These are phyloP conservation scores for Puya raimondii DNA, from an alignment of 176 grass and related monocot species.

Conservation along the genomic window DNA sequence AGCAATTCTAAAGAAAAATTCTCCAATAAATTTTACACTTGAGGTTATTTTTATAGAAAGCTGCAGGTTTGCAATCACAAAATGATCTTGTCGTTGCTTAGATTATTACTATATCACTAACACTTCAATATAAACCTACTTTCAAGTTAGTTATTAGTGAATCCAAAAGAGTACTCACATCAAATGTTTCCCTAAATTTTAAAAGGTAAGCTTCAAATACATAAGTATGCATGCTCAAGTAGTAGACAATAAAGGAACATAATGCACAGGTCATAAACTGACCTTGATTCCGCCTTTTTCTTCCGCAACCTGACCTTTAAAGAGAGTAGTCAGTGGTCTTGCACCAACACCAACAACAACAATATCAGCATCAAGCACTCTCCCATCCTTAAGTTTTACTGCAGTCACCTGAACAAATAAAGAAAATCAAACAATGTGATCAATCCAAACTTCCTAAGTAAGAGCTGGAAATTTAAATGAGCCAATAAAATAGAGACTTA, in stretches of 20 bases:
- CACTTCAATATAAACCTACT: neutral
- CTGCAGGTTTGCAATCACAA: neutral
- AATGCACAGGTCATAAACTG: slow-evolving; percentile 7
- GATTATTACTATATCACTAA: neutral
- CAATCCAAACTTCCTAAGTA: neutral
- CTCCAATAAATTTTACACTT: too few relatives aligned
- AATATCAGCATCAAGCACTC: slow-evolving; percentile 64
- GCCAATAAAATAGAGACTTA: slow-evolving; percentile 30
- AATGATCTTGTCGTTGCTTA: neutral
- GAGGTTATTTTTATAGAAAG: neutral
- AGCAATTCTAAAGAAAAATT: neutral
- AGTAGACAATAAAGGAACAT: slow-evolving; percentile 3
- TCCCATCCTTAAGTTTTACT: slow-evolving; percentile 83
- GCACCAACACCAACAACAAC: slow-evolving; percentile 91
- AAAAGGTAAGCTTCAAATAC: neutral
- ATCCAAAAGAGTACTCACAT: too few relatives aligned
- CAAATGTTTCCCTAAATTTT: neutral
- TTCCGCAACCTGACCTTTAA: slow-evolving; percentile 82
- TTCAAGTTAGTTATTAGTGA: neutral
- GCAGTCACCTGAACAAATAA: slow-evolving; percentile 58
- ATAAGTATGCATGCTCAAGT: neutral
- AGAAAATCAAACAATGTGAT: slow-evolving; percentile 12
- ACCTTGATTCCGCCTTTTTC: slow-evolving; percentile 99
- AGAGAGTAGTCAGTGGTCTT: slow-evolving; percentile 60
- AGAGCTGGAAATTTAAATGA: slow-evolving; percentile 7